These are phyloP conservation scores for Stephania cephalantha DNA, from an alignment of 164 flowering plant genomes.

Conservation along the genomic window DNA sequence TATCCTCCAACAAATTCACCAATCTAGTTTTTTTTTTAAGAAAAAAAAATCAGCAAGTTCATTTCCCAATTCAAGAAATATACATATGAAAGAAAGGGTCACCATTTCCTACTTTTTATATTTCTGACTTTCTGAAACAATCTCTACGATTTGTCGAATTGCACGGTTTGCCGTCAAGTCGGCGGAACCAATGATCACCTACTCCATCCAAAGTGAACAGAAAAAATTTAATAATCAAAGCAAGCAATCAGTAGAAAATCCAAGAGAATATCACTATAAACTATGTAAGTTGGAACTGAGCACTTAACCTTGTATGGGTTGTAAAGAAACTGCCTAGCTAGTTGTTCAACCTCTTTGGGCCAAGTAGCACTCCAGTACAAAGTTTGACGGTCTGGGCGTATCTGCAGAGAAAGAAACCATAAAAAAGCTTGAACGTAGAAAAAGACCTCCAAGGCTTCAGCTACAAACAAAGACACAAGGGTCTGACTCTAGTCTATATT, in stretches of 20 bases:
- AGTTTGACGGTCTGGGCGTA: slow-evolving; percentile 98
- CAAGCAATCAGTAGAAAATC: background rate
- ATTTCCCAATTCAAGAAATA: background rate
- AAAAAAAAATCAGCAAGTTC: background rate
- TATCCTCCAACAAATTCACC: slow-evolving; percentile 89
- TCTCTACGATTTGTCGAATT: slow-evolving; percentile 85
- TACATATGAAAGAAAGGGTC: background rate
- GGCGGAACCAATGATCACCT: slow-evolving; percentile 89
- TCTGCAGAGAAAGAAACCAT: slow-evolving; percentile 34
- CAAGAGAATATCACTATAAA: background rate
- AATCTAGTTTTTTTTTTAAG: slow-evolving; percentile 34
- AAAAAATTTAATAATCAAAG: background rate
- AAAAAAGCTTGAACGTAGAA: background rate
- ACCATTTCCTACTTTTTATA: slow-evolving; percentile 62
- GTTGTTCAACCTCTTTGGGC: slow-evolving; percentile 99
- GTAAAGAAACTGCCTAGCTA: slow-evolving; percentile 67
- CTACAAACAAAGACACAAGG: background rate
- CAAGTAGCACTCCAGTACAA: slow-evolving; percentile 99
- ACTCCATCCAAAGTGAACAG: slow-evolving; percentile 5
- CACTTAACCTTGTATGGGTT: slow-evolving; percentile 80
- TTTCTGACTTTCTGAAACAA: slow-evolving; percentile 88
- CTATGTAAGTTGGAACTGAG: background rate
- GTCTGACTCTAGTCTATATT: background rate
- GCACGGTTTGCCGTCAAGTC: slow-evolving; percentile 98
- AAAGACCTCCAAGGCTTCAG: background rate